Conservation (phyloP, 164 flowering plant genomes). For the Vitis rotundifolia region DNA sequence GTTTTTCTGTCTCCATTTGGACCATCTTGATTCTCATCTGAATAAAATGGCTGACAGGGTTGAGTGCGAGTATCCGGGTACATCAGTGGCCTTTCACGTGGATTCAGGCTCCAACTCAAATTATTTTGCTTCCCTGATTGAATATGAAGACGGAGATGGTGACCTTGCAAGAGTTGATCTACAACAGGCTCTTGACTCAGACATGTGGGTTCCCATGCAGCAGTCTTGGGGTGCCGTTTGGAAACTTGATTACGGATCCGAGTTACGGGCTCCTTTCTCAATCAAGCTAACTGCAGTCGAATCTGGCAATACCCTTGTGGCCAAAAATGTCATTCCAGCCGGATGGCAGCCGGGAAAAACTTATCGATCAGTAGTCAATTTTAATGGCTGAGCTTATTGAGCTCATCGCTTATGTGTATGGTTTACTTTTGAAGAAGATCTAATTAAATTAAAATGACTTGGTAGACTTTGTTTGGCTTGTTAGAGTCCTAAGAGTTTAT, state of each 20-base stretch:
- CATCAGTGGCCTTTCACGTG: conserved; percentile 22
- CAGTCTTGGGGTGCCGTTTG: conserved; percentile 46
- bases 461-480: too few species aligned
- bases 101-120: conserved; percentile 36
- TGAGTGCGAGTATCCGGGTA: conserved; percentile 38
- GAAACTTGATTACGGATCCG: conserved; percentile 28
- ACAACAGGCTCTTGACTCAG: conserved; percentile 12
- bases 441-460: too few species aligned
- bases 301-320: conserved; percentile 29
- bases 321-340: conserved; percentile 40
- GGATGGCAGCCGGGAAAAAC: conserved; percentile 39
- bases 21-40: too few species aligned
- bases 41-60: conserved; percentile 13
- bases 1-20: too few species aligned
- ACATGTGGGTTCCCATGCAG: conserved; percentile 30
- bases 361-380: conserved; percentile 38
- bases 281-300: conserved; percentile 20
- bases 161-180: conserved; percentile 33
- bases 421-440: too few species aligned
- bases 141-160: conserved; percentile 48
- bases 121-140: conserved; percentile 34
- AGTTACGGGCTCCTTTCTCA: conserved; percentile 33
- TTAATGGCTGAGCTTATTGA: conserved; percentile 3
- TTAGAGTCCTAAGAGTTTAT: too few species aligned
- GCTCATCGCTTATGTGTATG: not conserved